Evolutionary conservation across 495 filamentous ascomycete genomes (phyloP), one percentile per base, ranked within the genome.

Genomic region (Lentithecium fluviatile): DNA sequence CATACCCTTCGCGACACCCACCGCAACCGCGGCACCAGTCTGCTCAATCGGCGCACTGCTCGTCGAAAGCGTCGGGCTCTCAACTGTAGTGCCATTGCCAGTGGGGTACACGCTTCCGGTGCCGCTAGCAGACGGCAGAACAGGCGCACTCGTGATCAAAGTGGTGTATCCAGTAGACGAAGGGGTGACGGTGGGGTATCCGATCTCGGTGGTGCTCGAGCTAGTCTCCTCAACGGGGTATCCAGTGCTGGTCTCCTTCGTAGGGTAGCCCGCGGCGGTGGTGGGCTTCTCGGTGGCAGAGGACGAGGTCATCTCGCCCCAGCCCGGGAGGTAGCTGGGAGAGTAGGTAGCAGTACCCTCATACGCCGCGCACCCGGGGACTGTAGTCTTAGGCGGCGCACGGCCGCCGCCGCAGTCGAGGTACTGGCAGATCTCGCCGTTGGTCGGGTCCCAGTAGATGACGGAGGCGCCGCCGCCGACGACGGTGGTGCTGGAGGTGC

Each of bases 371-470:
- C 85, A 88, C 7, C 83, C 84, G 0, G 84, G 83, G 25, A 83
- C 79, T 29, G 76, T 76, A 19, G 79, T 81, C 72, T 82, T 86
- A 0, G 80, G 78, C 0, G 85, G 83, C 10, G 83, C 84, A 43
- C 79, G 76, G 21, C 83, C 84, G 53, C 85, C 85, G 26, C 85
- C 85, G 67, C 85, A 87, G 76, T 86, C 83, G 58, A 82, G 75
- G 45, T 80, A 69, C 5, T 75, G 75, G 77, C 84, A 85, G 69
- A 87, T 76, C 69, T 87, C 80, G 66, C 83, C 82, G 19, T 73
- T 80, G 56, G 67, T 76, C 0, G 82, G 82, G 56, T 82, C 78
- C 66, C 79, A 84, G 45, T 53, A 64, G 24, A 55, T 11, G 6
- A 49, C 2, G 60, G 72, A 78, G 48, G 76, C 76, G 49, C 78